phyloP scores from a whole-genome alignment of 169 alveolate species.

The Eimeria maxima region DNA sequence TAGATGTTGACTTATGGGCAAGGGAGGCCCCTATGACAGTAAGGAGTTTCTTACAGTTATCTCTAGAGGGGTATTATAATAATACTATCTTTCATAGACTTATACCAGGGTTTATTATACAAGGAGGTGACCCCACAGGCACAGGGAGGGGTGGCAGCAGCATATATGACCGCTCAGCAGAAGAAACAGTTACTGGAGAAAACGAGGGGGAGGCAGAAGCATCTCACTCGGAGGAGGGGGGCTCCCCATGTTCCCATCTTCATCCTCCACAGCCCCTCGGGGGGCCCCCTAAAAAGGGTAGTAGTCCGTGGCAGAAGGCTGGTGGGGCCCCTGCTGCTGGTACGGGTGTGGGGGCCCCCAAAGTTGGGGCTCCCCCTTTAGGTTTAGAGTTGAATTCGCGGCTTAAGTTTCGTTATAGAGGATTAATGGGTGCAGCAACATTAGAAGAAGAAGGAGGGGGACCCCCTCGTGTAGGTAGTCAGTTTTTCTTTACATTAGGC shows the following conservation, averaged over 20 bases:
- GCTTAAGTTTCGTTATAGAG: slow-evolving; percentile 84
- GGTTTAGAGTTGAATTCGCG: slow-evolving; percentile 80
- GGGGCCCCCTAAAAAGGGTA: neutral
- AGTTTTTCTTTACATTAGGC: slow-evolving; percentile 85
- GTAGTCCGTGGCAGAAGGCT: neutral
- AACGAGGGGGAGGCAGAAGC: neutral
- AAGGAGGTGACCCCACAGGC: slow-evolving; percentile 85
- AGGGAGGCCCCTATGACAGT: slow-evolving; percentile 95
- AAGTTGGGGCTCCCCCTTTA: slow-evolving; percentile 29
- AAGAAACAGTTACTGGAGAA: neutral
- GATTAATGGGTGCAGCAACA: slow-evolving; percentile 72
- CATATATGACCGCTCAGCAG: slow-evolving; percentile 3
- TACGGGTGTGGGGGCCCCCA: too few species aligned
- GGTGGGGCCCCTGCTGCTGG: neutral
- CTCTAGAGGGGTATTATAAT: slow-evolving; percentile 94
- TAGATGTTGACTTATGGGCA: slow-evolving; percentile 94
- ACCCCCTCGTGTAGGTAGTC: slow-evolving; percentile 73
- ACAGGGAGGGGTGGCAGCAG: slow-evolving; percentile 80
- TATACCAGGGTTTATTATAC: slow-evolving; percentile 90
- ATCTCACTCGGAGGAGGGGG: neutral
- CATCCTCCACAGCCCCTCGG: too few species aligned
- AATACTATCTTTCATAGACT: slow-evolving; percentile 94
- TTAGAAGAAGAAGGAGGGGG: neutral
- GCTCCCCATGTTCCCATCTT: too few species aligned
- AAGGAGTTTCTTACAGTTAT: slow-evolving; percentile 90